These are phyloP conservation scores for Penstemon newberryi DNA, from an alignment of 257 asterid species.

Conservation along the genomic window DNA sequence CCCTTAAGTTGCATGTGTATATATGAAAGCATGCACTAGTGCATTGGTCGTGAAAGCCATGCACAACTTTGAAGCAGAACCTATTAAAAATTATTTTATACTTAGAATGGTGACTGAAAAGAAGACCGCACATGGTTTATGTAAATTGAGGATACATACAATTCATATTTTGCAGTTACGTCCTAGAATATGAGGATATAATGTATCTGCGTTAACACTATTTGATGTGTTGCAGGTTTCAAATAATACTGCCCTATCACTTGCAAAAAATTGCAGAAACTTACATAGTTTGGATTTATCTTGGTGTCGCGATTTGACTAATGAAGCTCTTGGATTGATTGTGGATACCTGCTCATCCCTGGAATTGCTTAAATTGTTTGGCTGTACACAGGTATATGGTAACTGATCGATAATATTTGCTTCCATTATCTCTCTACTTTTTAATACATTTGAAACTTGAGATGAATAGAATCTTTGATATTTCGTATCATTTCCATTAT, in stretches of 20 bases:
- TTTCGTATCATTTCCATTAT: too few species aligned
- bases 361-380: slow-evolving; percentile 76
- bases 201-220: slow-evolving; percentile 18
- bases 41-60: neutral
- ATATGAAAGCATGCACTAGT: neutral
- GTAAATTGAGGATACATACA: neutral
- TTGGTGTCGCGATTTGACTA: slow-evolving; percentile 79
- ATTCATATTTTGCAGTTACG: neutral
- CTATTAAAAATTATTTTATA: neutral
- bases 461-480: too few species aligned
- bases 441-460: too few species aligned
- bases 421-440: neutral
- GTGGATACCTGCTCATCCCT: slow-evolving; percentile 72
- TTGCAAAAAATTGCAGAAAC: slow-evolving; percentile 58
- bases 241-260: slow-evolving; percentile 70
- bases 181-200: neutral
- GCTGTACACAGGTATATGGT: slow-evolving; percentile 77
- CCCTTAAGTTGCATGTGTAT: too few species aligned
- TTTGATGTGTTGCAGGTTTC: slow-evolving; percentile 61
- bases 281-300: slow-evolving; percentile 69
- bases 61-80: neutral
- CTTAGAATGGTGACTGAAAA: neutral
- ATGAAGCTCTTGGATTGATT: slow-evolving; percentile 88
- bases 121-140: neutral
- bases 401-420: slow-evolving; percentile 6